Evolutionary conservation across 2,329 filamentous ascomycete genomes (phyloP), one percentile per base, ranked within the genome.

Genomic region (Drechslerella dactyloides): DNA sequence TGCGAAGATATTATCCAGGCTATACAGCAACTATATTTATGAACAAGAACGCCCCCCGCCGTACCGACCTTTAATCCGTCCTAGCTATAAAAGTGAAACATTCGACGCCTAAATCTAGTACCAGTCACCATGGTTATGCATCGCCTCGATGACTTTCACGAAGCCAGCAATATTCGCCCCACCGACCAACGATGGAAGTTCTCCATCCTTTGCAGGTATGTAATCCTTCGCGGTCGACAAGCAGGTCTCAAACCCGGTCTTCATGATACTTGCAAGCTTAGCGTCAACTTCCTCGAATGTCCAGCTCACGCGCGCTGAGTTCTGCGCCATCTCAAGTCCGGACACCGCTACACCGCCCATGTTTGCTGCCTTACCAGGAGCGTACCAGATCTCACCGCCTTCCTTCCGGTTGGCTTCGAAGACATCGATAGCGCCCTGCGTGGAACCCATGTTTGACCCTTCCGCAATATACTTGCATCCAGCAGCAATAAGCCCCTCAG

Each of bases 381-480:
- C 94, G 81, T 97, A 97, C 94, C 94, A 99, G 81, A 96, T 65
- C 42, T 64, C 87, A 72, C 90, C 87, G 5, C 82, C 80, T 58
- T 75, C 86, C 87, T 83, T 91, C 87, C 80, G 86, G 78, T 88
- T 84, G 17, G 84, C 85, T 86, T 97, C 93, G 80, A 97, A 97
- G 75, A 91, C 84, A 78, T 96, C 90, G 78, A 99, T 97, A 76
- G 93, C 93, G 75, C 90, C 92, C 82, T 94, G 91, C 35, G 93
- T 97, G 85, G 92, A 97, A 75, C 94, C 94, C 94, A 99, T 97
- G 87, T 97, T 97, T 82, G 90, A 94, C 65, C 94, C 94, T 83
- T 99, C 94, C 68, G 94, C 94, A 76, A 97, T 89, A 84, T 91
- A 96, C 80, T 89, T 87, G 79, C 85, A 86, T 76, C 93, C 93